Evolutionary conservation across 2,329 filamentous ascomycete genomes (phyloP).

Genomic region (Colletotrichum brevisporum): DNA sequence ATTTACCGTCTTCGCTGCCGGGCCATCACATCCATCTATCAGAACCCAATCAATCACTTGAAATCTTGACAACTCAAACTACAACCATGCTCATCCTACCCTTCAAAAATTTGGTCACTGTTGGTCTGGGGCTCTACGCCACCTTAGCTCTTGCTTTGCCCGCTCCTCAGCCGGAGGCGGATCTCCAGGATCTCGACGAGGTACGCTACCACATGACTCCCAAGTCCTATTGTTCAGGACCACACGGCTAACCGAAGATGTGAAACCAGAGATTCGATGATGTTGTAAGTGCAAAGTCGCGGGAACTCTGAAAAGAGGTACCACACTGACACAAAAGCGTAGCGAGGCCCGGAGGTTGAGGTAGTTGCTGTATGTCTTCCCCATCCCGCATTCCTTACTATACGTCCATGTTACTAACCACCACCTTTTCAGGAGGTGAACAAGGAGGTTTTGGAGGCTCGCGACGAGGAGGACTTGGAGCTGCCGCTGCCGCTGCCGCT

Average conservation of each 20-base stretch:
- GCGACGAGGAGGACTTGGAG: no score
- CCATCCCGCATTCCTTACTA: no score
- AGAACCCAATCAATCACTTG: no score
- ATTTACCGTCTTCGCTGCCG: no score
- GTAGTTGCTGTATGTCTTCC: no score
- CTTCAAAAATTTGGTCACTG: constrained; percentile 2
- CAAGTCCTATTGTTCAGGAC: neutral
- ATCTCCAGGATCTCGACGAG: neutral
- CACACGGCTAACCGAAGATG: neutral
- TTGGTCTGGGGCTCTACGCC: constrained; percentile 10
- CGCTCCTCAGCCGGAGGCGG: neutral
- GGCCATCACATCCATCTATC: neutral
- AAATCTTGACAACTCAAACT: neutral
- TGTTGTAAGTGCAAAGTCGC: neutral
- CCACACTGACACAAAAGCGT: no score
- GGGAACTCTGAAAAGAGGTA: no score
- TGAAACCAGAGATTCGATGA: neutral
- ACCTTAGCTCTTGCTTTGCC: neutral
- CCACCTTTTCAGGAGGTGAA: no score
- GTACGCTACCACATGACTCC: neutral
- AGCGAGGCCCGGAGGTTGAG: no score
- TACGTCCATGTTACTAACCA: no score
- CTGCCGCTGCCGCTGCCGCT: no score
- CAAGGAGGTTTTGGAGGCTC: no score
- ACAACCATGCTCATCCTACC: constrained; percentile 3